Conservation (phyloP, 148 eudicot genomes). For the Rhododendron williamsianum region DNA sequence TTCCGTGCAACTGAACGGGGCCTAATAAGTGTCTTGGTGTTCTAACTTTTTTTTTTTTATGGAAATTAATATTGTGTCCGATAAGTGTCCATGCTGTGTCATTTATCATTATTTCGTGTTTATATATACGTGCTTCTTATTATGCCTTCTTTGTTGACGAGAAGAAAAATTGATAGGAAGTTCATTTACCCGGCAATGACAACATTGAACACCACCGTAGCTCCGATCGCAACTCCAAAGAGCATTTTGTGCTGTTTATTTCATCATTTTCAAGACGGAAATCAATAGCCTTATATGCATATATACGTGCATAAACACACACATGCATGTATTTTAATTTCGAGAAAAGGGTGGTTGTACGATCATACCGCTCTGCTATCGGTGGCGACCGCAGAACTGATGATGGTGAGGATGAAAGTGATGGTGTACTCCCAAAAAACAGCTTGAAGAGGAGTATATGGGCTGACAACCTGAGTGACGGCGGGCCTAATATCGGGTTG, state of each 20-base stretch:
- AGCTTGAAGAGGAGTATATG: constrained; percentile 34
- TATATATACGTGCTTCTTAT: background rate
- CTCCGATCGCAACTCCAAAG: constrained; percentile 39
- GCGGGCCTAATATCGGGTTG: constrained; percentile 27
- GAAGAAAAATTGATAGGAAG: background rate
- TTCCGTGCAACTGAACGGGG: too few relatives aligned
- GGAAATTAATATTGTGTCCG: background rate
- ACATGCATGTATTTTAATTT: background rate
- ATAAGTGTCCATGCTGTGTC: background rate
- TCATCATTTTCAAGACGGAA: background rate
- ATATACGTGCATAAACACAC: too few relatives aligned
- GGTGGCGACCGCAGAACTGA: constrained; percentile 27
- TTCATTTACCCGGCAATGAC: constrained; percentile 33
- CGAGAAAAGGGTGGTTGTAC: background rate
- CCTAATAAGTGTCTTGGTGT: too few relatives aligned
- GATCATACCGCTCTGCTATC: constrained; percentile 38
- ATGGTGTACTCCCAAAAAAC: constrained; percentile 36
- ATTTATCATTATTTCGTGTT: background rate
- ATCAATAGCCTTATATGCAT: background rate
- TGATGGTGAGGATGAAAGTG: constrained; percentile 33
- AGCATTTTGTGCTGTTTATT: constrained; percentile 9
- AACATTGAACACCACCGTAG: constrained; percentile 22
- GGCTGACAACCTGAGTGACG: constrained; percentile 23
- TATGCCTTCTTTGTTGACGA: background rate
- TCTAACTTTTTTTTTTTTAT: too few relatives aligned